These are phyloP conservation scores for Aethionema arabicum DNA, from an alignment of 345 rosid species.

Conservation along the genomic window DNA sequence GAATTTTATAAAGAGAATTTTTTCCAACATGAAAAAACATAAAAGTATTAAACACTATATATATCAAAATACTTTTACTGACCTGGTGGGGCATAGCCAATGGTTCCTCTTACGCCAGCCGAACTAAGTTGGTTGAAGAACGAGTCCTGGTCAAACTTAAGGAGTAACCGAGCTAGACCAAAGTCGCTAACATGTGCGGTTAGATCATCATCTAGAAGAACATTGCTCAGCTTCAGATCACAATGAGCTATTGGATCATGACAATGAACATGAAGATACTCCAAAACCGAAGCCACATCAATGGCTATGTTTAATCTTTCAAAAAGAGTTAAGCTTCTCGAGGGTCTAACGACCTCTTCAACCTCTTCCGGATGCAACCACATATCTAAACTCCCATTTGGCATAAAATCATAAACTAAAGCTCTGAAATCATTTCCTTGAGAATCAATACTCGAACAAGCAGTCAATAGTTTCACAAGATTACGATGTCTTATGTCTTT, in stretches of 20 bases:
- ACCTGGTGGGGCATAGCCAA: constrained; percentile 29
- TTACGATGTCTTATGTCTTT: constrained; percentile 48
- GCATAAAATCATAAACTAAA: constrained; percentile 46
- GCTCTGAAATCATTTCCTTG: constrained; percentile 56
- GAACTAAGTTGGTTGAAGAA: constrained; percentile 13
- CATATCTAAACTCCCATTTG: constrained; percentile 47
- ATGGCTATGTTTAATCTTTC: constrained; percentile 41
- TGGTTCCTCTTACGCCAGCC: constrained; percentile 22
- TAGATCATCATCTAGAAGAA: constrained; percentile 28
- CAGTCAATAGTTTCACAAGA: constrained; percentile 47
- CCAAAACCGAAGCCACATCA: constrained; percentile 31
- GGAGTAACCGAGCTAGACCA: constrained; percentile 31
- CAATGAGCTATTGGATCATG: constrained; percentile 30
- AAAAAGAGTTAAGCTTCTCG: constrained; percentile 25
- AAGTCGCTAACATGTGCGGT: constrained; percentile 33
- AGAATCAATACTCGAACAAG: constrained; percentile 50
- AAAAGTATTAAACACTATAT: too few species aligned
- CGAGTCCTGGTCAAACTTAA: constrained; percentile 12
- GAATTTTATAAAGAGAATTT: too few species aligned
- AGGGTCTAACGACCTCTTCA: constrained; percentile 18
- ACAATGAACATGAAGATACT: constrained; percentile 28
- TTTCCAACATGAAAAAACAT: too few species aligned
- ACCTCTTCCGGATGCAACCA: constrained; percentile 39
- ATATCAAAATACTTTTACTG: too few species aligned
- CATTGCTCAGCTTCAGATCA: constrained; percentile 34